phyloP scores from a whole-genome alignment of 139 green algal genomes.

The Marvania coccoides region DNA sequence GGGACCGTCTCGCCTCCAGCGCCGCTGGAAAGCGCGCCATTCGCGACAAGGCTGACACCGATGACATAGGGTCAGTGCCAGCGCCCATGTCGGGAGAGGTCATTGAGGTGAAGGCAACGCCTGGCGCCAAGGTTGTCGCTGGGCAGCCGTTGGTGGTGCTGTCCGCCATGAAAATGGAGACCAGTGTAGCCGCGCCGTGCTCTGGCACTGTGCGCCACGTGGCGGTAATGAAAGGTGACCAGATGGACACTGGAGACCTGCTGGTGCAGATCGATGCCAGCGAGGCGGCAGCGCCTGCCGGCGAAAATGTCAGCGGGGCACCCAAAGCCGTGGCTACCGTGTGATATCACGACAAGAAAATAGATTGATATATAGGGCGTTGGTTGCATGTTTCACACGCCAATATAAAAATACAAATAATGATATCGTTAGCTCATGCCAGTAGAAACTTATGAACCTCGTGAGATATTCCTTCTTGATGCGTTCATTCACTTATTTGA shows the following conservation, averaged over 20 bases:
- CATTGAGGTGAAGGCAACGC: conserved; percentile 60
- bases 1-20: conserved; percentile 14
- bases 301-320: too few species aligned
- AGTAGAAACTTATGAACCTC: too few species aligned
- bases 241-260: conserved; percentile 62
- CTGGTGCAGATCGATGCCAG: conserved; percentile 52
- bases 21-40: conserved; percentile 1
- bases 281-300: not conserved
- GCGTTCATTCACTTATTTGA: too few species aligned
- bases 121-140: conserved; percentile 50
- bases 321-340: too few species aligned
- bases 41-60: conserved; percentile 45
- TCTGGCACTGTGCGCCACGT: conserved; percentile 61
- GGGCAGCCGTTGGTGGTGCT: conserved; percentile 80
- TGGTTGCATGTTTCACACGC: too few species aligned
- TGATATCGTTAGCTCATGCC: too few species aligned
- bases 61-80: conserved; percentile 53
- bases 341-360: too few species aligned
- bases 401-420: too few species aligned
- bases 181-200: conserved; percentile 66
- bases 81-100: conserved; percentile 89
- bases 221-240: conserved; percentile 62
- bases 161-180: conserved; percentile 98
- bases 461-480: too few species aligned
- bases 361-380: too few species aligned